Base-by-base conservation (phyloP, 2,329 filamentous ascomycete genomes). In the Neofusicoccum cordaticola region DNA sequence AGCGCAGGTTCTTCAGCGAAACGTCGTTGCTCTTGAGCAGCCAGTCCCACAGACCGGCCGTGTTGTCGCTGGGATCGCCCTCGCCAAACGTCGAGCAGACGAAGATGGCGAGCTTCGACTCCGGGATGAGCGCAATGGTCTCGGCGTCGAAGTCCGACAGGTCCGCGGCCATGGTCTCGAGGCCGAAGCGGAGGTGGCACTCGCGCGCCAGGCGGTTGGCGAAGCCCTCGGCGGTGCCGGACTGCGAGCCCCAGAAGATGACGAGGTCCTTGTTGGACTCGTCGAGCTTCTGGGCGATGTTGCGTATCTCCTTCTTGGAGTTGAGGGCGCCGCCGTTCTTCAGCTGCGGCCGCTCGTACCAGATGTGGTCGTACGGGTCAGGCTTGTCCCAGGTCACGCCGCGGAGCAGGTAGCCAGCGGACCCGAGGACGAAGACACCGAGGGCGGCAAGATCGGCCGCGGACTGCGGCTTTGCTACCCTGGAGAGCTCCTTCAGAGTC, bases 241-340 rank as follows among this genome's bases (percentile, higher is more conserved):
- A 81, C 66, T 83, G 81, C 1, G 80, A 82, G n/a, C 80, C 80
- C 78, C 78, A 83, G 72, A 83, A 81, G 41, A 83, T 74, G 22
- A 82, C 77, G 44, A 72, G 37, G 45, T 73, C 60, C 68, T 73
- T 66, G 53, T 69, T 19, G 1, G 75, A 73, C 64, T 82, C 77
- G 35, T 75, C 72, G 11, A 82, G 69, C 50, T 77, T 78, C 64
- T 80, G 73, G 0, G 79, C 78, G 65, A 85, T 79, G 66, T 85
- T 78, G 48, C 81, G 76, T 0, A 81, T 83, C 41, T 75, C 74
- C 61, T 74, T 75, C 11, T 67, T 67, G 51, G 64, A 66, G 51
- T 51, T 68, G 35, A 68, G 68, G n/a, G 63, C 9, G 34, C 34
- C 68, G 39, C 73, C 73, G 58, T 75, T 70, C 45, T 73, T 74